Evolutionary conservation across 352 stramenopile species (phyloP), one percentile per base, ranked within the genome.

Genomic region (Phytophthora tubulina): DNA sequence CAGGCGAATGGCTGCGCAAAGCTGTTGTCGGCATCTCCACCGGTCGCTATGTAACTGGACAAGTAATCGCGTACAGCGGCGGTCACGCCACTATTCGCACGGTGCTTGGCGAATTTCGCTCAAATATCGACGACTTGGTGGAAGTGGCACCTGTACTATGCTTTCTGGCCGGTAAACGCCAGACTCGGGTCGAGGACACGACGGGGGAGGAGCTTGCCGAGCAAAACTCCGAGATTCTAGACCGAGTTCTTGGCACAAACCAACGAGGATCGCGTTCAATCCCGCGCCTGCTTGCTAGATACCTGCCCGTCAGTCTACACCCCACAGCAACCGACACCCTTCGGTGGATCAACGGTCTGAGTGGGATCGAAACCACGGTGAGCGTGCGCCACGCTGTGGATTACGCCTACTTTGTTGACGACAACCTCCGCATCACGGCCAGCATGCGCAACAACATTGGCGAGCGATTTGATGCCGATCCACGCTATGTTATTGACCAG

Each of bases 311-410:
- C 15, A 42, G 62, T 6, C 9, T 33, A 27, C 62, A 70, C 2
- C 61, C 62, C 3, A 32, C 46, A 38, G 14, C 42, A 3, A 51
- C 31, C 2, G 31, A 62, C 6, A 62, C 61, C 9, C 45, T 63
- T 8, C 33, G 9, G 0, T 70, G 62, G 42, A 63, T 56, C 15
- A 63, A 70, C 36, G 4, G 7, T 8, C 6, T 2, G 30, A 38
- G 10, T 4, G 41, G 51, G 13, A 8, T n/a, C 7, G 35, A 51
- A 7, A 41, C 52, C 0, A 55, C 15, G 4, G 52, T 63, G 2
- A 58, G 52, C n/a, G 52, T 70, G 1, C 62, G 52, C 1, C 52
- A 63, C 35, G 62, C 27, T 10, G 27, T 70, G 2, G 62, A 70
- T 8, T 70, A 46, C 21, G 44, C 17, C 1, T 17, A 60, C n/a